Evolutionary conservation across 73 alveolate species (phyloP).

Genomic region (Effrenium voratum): DNA sequence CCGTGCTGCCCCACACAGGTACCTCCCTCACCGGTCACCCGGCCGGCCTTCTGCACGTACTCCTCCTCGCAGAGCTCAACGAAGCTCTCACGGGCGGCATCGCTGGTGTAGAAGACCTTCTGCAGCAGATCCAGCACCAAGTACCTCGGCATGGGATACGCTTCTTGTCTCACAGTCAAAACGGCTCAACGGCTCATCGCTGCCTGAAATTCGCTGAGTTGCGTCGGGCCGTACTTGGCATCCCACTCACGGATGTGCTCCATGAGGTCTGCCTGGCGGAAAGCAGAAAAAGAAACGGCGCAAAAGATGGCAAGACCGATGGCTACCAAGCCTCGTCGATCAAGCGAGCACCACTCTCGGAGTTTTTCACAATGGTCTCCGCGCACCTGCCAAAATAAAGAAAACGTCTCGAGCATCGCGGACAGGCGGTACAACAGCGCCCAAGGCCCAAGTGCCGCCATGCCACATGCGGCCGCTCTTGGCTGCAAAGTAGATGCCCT

Average conservation of each 20-base stretch:
- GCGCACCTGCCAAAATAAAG: constrained; percentile 46
- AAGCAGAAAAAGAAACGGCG: no score
- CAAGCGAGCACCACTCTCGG: constrained; percentile 94
- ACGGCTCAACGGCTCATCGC: no score
- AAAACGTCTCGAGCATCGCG: no score
- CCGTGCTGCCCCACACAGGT: not conserved
- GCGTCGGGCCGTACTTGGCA: constrained; percentile 92
- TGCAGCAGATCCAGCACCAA: constrained; percentile 91
- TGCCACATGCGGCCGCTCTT: constrained; percentile 92
- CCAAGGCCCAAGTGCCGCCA: no score
- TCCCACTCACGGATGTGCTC: constrained; percentile 94
- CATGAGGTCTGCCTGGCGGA: constrained; percentile 89
- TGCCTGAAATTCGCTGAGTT: no score
- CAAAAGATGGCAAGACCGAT: no score
- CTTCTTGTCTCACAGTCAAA: not conserved
- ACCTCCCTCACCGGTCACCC: not conserved
- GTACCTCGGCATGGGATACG: not conserved
- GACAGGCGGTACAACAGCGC: no score
- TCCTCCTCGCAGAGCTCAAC: constrained; percentile 95
- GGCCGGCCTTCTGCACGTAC: constrained; percentile 94
- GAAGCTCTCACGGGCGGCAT: constrained; percentile 95
- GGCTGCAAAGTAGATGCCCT: constrained; percentile 95
- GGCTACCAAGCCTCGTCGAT: constrained; percentile 59
- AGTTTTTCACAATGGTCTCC: constrained; percentile 86
- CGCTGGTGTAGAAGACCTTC: constrained; percentile 95